Evolutionary conservation across 192 early-diverging fungal genomes (phyloP), one percentile per base, ranked within the genome.

Genomic region (Diversispora epigaea): DNA sequence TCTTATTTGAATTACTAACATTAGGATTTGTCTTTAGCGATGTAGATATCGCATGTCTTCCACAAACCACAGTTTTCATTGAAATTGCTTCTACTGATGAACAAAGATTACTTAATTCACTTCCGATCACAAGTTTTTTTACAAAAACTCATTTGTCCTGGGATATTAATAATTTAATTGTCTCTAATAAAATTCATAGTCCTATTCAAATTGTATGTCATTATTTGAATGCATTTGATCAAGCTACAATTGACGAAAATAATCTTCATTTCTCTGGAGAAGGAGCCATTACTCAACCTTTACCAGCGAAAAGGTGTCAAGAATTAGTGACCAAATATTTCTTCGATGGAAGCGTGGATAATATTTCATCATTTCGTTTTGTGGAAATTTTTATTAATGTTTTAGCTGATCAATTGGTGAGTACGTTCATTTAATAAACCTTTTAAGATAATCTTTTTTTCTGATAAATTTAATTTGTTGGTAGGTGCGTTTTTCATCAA

Each of bases 121-220:
- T 76, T 41, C 44, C 64, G 11, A 47, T 76, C 15, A 44, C 22
- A n/a, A 55, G 54, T 22, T 66, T 11, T 54, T 40, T 76, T 12
- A 4, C 17, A 3, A 47, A n/a, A 44, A 12, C 15, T 4, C 66
- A 76, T 43, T 5, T 76, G 0, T 40, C 9, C 9, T 76, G 75
- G 75, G 44, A 56, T 19, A 43, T 70, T 25, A 43, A 76, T 45
- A 71, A 41, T 25, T 71, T 76, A 9, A 66, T 76, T 12, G 75
- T 76, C 3, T 57, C 65, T 44, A 32, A 46, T 10, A 47, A 76
- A 72, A 19, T 69, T 8, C 12, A 71, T 55, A 67, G 62, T 17
- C 64, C 75, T n/a, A 76, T 76, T 71, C 75, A 76, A 69, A 52
- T 76, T 52, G 63, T 66, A n/a, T 76, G 21, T 54, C 4, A 25